Base-by-base conservation (phyloP, 495 filamentous ascomycete species). In the Tuber microsphaerosporum region DNA sequence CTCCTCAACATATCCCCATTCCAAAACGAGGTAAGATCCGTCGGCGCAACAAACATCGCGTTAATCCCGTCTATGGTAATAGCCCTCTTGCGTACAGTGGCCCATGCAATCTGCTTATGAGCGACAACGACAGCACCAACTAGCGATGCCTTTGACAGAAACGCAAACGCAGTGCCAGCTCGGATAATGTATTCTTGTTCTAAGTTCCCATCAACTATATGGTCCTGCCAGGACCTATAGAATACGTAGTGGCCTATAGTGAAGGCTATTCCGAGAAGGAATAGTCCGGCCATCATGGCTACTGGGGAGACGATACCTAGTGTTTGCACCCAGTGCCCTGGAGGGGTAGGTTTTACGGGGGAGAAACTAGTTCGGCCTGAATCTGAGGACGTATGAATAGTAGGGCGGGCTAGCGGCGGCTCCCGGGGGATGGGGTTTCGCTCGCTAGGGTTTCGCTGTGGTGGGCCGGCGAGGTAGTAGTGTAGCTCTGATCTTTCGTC, bases 31-130 rank as follows among this genome's bases (percentile, higher is more conserved):
- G 48, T 56, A 26, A 56, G 12, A 12, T 56, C 48, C 22, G 48
- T 26, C 48, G 48, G 20, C 22, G 48, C 48, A 26, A 56, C 48
- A 56, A 56, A 56, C 48, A 56, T 56, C 22, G 48, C 48, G 48
- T 56, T 22, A 56, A 56, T 9, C 22, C 48, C 22, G 8, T 56
- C 48, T 8, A 56, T 1, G 12, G 48, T 56, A 12, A 56, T 56
- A 56, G 48, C 22, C 22, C 22, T 56, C 48, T 56, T 56, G 7
- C 22, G 20, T 8, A 56, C 48, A 0, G 48, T 56, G 12, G 12
- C 48, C 48, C 48, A 56, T 56, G 48, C 48, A 56, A n/a, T 56
- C 48, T 56, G 48, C 48, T 56, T 56, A 45, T 82, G 61, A 10
- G 73, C 41, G 31, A 75, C 71, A 12, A 51, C 73, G 16, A 75